Evolutionary conservation across 371 early-diverging fungal species (phyloP).

Genomic region (Gilbertella persicaria): DNA sequence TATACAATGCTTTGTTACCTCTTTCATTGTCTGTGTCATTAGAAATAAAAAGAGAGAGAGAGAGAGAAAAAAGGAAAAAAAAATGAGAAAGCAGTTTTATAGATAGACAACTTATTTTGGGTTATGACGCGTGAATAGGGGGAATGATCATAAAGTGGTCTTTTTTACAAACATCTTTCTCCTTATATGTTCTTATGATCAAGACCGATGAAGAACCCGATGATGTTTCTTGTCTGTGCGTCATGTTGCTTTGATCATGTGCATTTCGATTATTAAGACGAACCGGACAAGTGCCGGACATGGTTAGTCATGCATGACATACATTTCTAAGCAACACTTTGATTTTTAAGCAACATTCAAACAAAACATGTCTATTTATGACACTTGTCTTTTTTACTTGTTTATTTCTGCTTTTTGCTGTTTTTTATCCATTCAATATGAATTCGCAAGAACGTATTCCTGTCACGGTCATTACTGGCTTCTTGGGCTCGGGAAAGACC

Average conservation of each 20-base stretch:
- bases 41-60: neutral
- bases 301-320: too few species aligned
- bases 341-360: too few species aligned
- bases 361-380: neutral
- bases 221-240: neutral
- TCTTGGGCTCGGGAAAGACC: conserved; percentile 30
- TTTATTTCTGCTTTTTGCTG: neutral
- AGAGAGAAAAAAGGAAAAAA: conserved; percentile 1
- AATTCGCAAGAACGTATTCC: conserved; percentile 18
- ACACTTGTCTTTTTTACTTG: neutral
- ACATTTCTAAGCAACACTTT: too few species aligned
- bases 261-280: neutral
- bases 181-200: too few species aligned
- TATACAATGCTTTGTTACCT: too few species aligned
- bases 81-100: neutral
- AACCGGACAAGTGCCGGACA: too few species aligned
- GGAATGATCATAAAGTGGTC: conserved; percentile 15
- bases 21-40: neutral
- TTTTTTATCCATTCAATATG: neutral
- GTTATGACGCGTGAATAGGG: conserved; percentile 20
- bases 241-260: neutral
- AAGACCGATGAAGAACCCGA: too few species aligned
- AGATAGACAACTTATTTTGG: conserved; percentile 12
- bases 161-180: neutral
- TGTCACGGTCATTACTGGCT: conserved; percentile 32